Conservation (phyloP, 176 grass and related monocot species). For the Aechmea fasciata region DNA sequence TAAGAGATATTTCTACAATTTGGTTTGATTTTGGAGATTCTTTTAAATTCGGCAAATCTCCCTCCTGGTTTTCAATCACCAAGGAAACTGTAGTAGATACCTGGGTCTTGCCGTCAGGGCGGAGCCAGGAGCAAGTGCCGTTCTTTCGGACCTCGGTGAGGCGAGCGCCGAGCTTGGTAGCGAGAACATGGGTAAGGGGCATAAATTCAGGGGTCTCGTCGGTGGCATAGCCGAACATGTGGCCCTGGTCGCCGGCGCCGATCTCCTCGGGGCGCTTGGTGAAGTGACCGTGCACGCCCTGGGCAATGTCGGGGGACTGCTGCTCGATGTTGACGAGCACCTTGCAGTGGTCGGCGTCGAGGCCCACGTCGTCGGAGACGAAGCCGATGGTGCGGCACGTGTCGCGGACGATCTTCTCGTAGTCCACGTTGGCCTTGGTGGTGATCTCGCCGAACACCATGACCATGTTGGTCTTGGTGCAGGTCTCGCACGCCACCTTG, state of each 20-base stretch:
- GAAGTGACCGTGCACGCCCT: slow-evolving; percentile 67
- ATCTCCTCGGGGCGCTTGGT: slow-evolving; percentile 61
- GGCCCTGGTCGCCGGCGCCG: slow-evolving; percentile 58
- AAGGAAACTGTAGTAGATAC: background rate
- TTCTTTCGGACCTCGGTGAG: slow-evolving; percentile 68
- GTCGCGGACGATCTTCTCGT: slow-evolving; percentile 92
- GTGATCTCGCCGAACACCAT: slow-evolving; percentile 95
- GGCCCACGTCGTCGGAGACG: slow-evolving; percentile 53
- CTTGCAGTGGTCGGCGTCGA: slow-evolving; percentile 56
- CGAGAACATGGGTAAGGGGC: slow-evolving; percentile 64
- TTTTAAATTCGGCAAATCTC: too few relatives aligned
- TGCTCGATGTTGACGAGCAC: slow-evolving; percentile 74
- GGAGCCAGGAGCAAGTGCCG: slow-evolving; percentile 48
- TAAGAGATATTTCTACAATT: too few relatives aligned
- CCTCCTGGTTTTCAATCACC: too few relatives aligned
- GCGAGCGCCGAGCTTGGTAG: slow-evolving; percentile 51
- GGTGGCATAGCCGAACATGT: slow-evolving; percentile 69
- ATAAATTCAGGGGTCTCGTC: slow-evolving; percentile 67
- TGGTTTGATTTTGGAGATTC: too few relatives aligned
- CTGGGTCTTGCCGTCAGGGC: slow-evolving; percentile 67
- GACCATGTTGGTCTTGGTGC: slow-evolving; percentile 97
- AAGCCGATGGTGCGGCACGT: slow-evolving; percentile 70
- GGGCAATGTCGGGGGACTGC: slow-evolving; percentile 70
- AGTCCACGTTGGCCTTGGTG: slow-evolving; percentile 72
- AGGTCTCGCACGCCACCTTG: slow-evolving; percentile 81